Conservation (phyloP, 768 basidiomycete species). For the Suillus luteus region DNA sequence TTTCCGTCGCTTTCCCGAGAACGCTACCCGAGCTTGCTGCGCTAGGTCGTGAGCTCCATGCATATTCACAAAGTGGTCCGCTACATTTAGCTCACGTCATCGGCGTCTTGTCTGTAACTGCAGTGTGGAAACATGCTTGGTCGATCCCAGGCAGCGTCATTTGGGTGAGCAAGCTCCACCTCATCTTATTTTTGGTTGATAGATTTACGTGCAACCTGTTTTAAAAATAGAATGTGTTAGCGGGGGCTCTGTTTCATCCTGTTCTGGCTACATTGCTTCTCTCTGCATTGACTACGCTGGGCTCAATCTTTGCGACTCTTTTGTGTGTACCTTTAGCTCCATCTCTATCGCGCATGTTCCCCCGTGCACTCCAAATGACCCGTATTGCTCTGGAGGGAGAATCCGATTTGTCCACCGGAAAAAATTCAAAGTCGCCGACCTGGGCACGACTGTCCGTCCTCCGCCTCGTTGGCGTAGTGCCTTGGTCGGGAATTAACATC, state of each 20-base stretch:
- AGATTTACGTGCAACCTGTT: conserved; percentile 10
- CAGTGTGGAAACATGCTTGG: conserved; percentile 97
- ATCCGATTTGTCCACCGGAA: conserved; percentile 44
- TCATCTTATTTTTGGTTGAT: conserved; percentile 21
- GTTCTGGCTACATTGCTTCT: conserved; percentile 78
- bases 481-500: conserved; percentile 97
- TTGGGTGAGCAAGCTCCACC: conserved; percentile 56
- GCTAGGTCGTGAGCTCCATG: conserved; percentile 73
- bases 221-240: conserved; percentile 76
- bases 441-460: conserved; percentile 91
- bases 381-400: conserved; percentile 77
- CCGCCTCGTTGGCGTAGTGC: conserved; percentile 89
- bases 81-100: conserved; percentile 74
- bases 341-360: conserved; percentile 78
- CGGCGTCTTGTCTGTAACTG: conserved; percentile 78
- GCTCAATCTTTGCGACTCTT: conserved; percentile 79
- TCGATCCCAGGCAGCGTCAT: conserved; percentile 93
- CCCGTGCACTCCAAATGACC: conserved; percentile 82
- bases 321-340: conserved; percentile 86
- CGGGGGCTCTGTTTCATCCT: conserved; percentile 85
- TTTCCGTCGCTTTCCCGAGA: conserved; percentile 75
- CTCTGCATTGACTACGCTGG: conserved; percentile 83
- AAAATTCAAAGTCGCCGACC: conserved; percentile 40
- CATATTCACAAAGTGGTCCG: conserved; percentile 72
- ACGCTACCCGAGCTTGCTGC: conserved; percentile 75